Base-by-base conservation (phyloP, 495 filamentous ascomycete species). In the Amorphotheca resinae region DNA sequence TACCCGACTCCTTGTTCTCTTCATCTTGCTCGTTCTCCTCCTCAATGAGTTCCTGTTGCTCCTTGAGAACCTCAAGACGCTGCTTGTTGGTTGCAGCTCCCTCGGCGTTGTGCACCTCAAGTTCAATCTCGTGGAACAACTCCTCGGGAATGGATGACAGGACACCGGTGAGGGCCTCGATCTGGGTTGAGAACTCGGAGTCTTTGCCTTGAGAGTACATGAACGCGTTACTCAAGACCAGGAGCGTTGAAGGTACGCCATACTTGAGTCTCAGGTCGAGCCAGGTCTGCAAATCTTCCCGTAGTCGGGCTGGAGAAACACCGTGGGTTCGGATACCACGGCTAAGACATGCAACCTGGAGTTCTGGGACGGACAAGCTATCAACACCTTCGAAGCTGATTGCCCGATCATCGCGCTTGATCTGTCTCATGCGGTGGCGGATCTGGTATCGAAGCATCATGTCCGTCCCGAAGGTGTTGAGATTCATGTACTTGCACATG, bases 21-120 rank as follows among this genome's bases (percentile, higher is more conserved):
- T 81, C 73, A 59, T 80, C 79, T 67, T 96, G 88, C 66, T 89
- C 74, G 48, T 88, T 89, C 67, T 99, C 91, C 64, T 96, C 93
- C 45, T 94, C 76, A 52, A 99, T 99, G 39, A 99, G 75, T 53
- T 96, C 91, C 58, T 99, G 84, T 66, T 99, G 91, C 67, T 99
- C 91, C 74, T 86, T 93, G 54, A 99, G 73, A 6, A 99, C 91
- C 70, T 99, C 91, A n/a, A 99, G 77, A 57, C 91, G 82, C 67
- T 99, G 91, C 70, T 88, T 93, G 73, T 99, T 99, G 42, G 93
- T 99, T 38, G 91, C 93, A 9, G 88, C 91, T 44, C 91, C 91
- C 66, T 99, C 91, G 36, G 87, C 86, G 44, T 81, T 93, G 69
- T 96, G 86, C 20, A 96, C 88, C 68, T 96, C 93, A 22, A 99